Evolutionary conservation across 306 rosid species (phyloP).

Genomic region (Heteromeles arbutifolia): DNA sequence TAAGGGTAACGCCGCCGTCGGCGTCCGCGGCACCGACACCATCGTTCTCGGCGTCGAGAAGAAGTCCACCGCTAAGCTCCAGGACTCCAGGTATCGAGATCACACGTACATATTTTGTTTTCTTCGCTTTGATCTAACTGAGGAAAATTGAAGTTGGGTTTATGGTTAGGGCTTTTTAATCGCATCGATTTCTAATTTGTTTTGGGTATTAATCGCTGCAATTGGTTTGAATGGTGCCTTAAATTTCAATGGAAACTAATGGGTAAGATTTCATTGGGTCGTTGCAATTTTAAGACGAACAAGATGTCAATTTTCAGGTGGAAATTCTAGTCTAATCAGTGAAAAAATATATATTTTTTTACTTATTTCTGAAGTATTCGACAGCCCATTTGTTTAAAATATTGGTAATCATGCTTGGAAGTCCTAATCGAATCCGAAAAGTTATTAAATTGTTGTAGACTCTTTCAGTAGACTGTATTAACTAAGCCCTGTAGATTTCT

Average conservation of each 20-base stretch:
- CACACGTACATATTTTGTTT: background rate
- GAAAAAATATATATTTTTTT: background rate
- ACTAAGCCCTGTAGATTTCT: background rate
- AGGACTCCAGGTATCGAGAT: constrained; percentile 64
- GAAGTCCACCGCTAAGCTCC: constrained; percentile 91
- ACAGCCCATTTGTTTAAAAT: background rate
- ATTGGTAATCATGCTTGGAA: background rate
- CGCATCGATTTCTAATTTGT: background rate
- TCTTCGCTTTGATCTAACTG: background rate
- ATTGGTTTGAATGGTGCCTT: background rate
- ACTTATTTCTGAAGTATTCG: background rate
- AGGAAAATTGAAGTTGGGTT: background rate
- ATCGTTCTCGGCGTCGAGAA: constrained; percentile 97
- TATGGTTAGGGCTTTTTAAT: constrained; percentile 18
- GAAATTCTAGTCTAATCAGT: background rate
- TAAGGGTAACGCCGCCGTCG: constrained; percentile 99
- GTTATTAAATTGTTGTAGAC: background rate
- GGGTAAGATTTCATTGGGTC: background rate
- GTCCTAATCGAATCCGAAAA: background rate
- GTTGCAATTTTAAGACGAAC: background rate
- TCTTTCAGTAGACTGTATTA: background rate
- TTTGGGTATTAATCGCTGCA: background rate
- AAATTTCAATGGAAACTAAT: background rate
- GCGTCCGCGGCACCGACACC: constrained; percentile 95
- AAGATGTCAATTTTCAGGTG: background rate